A percentile compares a stretch with the other conserved stretches of the same genome.
These are phyloP conservation scores for Phytophthora citricola DNA, from an alignment of 352 stramenopile genomes.

Conservation along the genomic window DNA sequence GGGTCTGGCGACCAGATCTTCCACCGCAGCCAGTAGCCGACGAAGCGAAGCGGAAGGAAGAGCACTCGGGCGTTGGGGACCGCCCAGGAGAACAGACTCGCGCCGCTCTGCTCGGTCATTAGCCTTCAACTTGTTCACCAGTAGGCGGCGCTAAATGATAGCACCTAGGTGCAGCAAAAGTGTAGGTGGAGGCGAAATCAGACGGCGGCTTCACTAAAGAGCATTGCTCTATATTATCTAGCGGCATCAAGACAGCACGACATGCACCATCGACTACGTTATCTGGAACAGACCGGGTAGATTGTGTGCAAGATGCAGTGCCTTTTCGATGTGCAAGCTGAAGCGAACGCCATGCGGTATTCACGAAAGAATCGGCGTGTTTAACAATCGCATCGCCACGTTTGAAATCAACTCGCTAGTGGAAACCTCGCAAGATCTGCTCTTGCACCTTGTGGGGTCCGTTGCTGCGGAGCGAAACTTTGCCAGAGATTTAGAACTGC, in stretches of 20 bases:
- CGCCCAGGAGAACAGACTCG: conserved; percentile 7
- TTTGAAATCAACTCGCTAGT: conserved; percentile 24
- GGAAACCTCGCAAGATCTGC: conserved; percentile 24
- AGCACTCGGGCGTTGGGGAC: conserved; percentile 13
- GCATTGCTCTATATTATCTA: conserved; percentile 1
- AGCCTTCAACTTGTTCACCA: too few species aligned
- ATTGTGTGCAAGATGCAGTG: background rate
- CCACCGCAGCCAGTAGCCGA: conserved; percentile 31
- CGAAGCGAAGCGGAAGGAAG: conserved; percentile 32
- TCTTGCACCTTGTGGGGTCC: conserved; percentile 20
- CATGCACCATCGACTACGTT: background rate
- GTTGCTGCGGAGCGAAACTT: background rate
- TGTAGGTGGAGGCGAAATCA: conserved; percentile 3
- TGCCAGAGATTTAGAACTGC: background rate
- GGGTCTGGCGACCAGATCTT: conserved; percentile 30
- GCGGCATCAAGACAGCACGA: too few species aligned
- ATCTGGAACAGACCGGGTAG: background rate
- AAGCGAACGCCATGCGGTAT: conserved; percentile 1
- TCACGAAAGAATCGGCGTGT: too few species aligned
- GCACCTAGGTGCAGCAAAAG: conserved; percentile 21
- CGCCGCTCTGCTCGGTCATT: too few species aligned
- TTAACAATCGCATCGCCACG: conserved; percentile 5
- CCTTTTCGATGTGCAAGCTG: conserved; percentile 6
- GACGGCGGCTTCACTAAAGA: background rate
- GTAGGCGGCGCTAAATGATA: too few species aligned